Base-by-base conservation (phyloP, 176 grass and related monocot genomes). In the Ampelocalamus luodianensis region DNA sequence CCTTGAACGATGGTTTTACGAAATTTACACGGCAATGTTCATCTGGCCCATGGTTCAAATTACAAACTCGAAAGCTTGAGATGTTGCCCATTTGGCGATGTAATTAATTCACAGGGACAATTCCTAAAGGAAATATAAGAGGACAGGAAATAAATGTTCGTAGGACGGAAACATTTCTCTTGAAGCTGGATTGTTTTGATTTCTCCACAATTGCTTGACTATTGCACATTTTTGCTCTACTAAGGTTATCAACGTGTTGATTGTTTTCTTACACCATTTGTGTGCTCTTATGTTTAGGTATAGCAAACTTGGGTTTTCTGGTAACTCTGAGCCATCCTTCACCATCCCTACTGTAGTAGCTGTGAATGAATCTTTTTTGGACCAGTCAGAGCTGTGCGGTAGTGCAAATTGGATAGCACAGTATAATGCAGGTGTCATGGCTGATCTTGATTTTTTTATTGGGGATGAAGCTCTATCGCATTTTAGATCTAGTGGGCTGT, bases 361-460 rank as follows among this genome's bases (percentile, higher is more conserved):
- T n/a, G 90, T 92, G 17, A 98, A 98, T 75, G 90, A 98, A 85
- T 98, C 96, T 50, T 98, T 98, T 78, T 65, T 98, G 53, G 94
- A 98, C 50, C 91, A 98, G 56, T 89, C 91, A 51, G 96, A 98
- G 74, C 70, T 77, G 59, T 82, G 62, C 59, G 90, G 76, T 79
- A 96, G 83, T 61, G 90, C 87, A 38, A 98, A 93, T 77, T 98
- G 86, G 88, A 53, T 92, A 86, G 96, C 96, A 37, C 93, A 98
- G 79, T 98, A 98, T 26, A 98, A 98, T 92, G 93, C 96, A 68
- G 96, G 96, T 83, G 85, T 98, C 78, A 98, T 96, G 96, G 96
- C 96, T 32, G 96, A 98, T 87, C 93, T 98, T 83, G 96, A 98
- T 78, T 98, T 91, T 83, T 89, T 95, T 71, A 94, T 98, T 53